Evolutionary conservation across 352 stramenopile genomes (phyloP).

Genomic region (Globisporangium lucens): DNA sequence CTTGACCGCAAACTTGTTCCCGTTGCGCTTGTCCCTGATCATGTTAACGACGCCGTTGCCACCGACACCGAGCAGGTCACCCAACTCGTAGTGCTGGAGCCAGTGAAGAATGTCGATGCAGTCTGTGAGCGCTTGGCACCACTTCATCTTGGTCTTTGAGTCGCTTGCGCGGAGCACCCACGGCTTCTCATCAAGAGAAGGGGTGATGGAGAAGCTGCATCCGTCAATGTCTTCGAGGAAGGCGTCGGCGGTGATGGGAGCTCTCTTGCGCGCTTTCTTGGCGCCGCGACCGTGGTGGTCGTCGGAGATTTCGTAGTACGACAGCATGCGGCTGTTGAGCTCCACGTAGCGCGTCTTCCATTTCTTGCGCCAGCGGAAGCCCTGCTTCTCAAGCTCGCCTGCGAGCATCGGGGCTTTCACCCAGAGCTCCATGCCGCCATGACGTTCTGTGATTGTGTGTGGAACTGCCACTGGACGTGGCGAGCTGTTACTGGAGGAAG

Average conservation of each 20-base stretch:
- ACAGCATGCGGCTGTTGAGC: conserved; percentile 66
- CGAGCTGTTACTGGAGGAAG: conserved; percentile 16
- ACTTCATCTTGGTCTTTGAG: conserved; percentile 47
- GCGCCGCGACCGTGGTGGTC: conserved; percentile 15
- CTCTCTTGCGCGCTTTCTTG: conserved; percentile 38
- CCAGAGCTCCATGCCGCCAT: conserved; percentile 67
- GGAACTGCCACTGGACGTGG: conserved; percentile 39
- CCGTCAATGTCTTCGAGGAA: conserved; percentile 51
- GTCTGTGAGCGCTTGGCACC: conserved; percentile 63
- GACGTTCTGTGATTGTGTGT: conserved; percentile 76
- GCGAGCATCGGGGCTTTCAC: conserved; percentile 67
- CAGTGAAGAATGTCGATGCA: conserved; percentile 78
- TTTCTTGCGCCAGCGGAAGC: conserved; percentile 76
- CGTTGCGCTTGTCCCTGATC: conserved; percentile 57
- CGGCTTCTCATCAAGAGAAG: conserved; percentile 44
- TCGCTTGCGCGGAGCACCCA: conserved; percentile 62
- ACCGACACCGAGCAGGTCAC: conserved; percentile 61
- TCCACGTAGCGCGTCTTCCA: conserved; percentile 75
- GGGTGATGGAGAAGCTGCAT: conserved; percentile 50
- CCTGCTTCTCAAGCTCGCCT: conserved; percentile 71
- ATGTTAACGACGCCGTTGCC: conserved; percentile 71
- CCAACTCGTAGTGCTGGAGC: conserved; percentile 68
- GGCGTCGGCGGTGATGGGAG: conserved; percentile 61
- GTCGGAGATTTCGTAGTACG: conserved; percentile 53
- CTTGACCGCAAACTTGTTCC: conserved; percentile 65